Conservation (phyloP, 345 rosid species). For the Combretum micranthum region DNA sequence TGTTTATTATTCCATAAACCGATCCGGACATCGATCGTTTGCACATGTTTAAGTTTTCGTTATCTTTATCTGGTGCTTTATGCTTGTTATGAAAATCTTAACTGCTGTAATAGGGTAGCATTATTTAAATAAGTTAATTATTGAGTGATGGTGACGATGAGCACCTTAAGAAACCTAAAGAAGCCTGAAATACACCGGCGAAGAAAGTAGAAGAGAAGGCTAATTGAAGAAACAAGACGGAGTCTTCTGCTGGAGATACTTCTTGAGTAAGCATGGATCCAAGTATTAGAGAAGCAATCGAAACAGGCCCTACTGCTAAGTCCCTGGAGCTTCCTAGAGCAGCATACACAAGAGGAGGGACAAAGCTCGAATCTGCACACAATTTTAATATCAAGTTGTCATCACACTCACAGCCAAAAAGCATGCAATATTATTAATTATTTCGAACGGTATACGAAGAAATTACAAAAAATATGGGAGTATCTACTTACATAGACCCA, state of each 20-base stretch:
- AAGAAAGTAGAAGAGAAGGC: slow-evolving; percentile 90
- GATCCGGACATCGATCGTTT: no score
- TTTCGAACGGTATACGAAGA: neutral
- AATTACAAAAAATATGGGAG: neutral
- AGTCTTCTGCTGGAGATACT: slow-evolving; percentile 63
- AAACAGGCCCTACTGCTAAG: slow-evolving; percentile 91
- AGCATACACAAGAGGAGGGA: slow-evolving; percentile 88
- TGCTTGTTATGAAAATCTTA: no score
- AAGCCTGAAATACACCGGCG: slow-evolving; percentile 93
- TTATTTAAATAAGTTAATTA: no score
- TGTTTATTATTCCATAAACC: no score
- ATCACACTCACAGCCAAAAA: neutral
- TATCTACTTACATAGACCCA: slow-evolving; percentile 77
- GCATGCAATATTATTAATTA: neutral
- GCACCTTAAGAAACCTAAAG: slow-evolving; percentile 80
- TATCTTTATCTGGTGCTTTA: no score
- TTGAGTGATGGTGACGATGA: neutral
- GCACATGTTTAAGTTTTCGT: no score
- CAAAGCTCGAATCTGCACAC: slow-evolving; percentile 82
- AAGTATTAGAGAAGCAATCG: slow-evolving; percentile 84
- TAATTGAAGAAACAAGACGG: slow-evolving; percentile 68
- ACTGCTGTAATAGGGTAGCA: no score
- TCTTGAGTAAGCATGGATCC: slow-evolving; percentile 91
- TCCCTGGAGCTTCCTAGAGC: slow-evolving; percentile 96
- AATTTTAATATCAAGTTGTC: neutral